Evolutionary conservation across 2,329 filamentous ascomycete species (phyloP).

Genomic region (Alternaria solani): DNA sequence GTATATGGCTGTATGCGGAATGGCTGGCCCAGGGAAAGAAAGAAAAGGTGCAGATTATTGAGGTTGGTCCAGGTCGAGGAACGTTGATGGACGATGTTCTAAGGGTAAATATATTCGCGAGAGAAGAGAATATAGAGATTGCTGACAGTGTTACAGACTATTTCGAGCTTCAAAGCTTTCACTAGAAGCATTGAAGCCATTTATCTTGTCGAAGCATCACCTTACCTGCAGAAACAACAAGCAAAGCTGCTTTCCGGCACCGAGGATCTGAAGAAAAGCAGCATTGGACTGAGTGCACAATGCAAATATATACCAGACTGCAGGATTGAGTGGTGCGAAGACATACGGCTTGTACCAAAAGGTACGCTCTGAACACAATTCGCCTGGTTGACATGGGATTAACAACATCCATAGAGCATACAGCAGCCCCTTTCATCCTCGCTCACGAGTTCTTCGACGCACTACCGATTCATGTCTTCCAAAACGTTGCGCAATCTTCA

Average conservation of each 20-base stretch:
- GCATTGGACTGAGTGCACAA: conserved; percentile 75
- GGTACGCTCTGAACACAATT: conserved; percentile 56
- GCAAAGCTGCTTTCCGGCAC: conserved; percentile 82
- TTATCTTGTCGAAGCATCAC: conserved; percentile 94
- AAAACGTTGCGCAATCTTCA: conserved; percentile 67
- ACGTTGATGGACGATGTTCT: conserved; percentile 98
- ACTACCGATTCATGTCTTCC: conserved; percentile 93
- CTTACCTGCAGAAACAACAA: conserved; percentile 77
- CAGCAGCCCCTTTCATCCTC: conserved; percentile 87
- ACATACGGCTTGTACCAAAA: conserved; percentile 81
- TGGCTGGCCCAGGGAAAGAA: conserved; percentile 89
- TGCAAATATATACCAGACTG: conserved; percentile 78
- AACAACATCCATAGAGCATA: conserved; percentile 59
- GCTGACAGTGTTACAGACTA: conserved; percentile 65
- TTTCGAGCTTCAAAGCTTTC: conserved; percentile 82
- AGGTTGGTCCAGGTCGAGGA: conserved; percentile 91
- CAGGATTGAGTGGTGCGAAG: conserved; percentile 86
- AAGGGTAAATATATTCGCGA: conserved; percentile 65
- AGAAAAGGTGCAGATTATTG: conserved; percentile 84
- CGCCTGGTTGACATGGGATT: conserved; percentile 10
- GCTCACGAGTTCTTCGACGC: conserved; percentile 99
- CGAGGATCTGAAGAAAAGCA: conserved; percentile 71
- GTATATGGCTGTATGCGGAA: conserved; percentile 94
- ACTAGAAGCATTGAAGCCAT: conserved; percentile 81
- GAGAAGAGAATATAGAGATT: not conserved